These are phyloP conservation scores for Ganoderma lingzhi DNA, from an alignment of 1,284 basidiomycete genomes.

Conservation along the genomic window DNA sequence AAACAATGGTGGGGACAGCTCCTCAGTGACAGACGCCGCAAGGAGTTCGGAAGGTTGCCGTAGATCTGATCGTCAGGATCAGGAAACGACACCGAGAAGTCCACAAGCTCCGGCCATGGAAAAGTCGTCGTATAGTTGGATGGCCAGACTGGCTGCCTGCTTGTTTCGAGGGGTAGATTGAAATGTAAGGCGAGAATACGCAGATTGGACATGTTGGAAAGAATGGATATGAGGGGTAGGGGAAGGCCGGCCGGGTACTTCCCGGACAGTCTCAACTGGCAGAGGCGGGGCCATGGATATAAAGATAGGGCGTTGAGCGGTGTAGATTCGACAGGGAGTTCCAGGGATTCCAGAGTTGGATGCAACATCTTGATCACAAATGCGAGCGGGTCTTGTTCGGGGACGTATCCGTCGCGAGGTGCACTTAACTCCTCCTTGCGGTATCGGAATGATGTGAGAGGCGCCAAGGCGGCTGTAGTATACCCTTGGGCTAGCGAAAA, in stretches of 20 bases:
- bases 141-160: background rate
- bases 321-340: constrained; percentile 1
- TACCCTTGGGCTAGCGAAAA: no score
- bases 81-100: background rate
- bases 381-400: no score
- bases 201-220: background rate
- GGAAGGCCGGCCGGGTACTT: background rate
- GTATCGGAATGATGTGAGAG: no score
- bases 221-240: background rate
- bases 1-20: background rate
- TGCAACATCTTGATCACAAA: no score
- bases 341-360: background rate
- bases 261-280: background rate
- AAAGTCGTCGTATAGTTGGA: background rate
- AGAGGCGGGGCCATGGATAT: background rate
- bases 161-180: background rate
- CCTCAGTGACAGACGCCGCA: background rate
- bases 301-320: background rate
- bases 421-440: no score
- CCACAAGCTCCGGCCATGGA: background rate
- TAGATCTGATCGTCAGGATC: background rate
- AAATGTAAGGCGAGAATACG: background rate
- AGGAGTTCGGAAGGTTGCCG: background rate
- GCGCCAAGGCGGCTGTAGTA: no score
- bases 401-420: no score